Evolutionary conservation across 2,329 filamentous ascomycete genomes (phyloP), one percentile per base, ranked within the genome.

Genomic region (Pyricularia grisea): DNA sequence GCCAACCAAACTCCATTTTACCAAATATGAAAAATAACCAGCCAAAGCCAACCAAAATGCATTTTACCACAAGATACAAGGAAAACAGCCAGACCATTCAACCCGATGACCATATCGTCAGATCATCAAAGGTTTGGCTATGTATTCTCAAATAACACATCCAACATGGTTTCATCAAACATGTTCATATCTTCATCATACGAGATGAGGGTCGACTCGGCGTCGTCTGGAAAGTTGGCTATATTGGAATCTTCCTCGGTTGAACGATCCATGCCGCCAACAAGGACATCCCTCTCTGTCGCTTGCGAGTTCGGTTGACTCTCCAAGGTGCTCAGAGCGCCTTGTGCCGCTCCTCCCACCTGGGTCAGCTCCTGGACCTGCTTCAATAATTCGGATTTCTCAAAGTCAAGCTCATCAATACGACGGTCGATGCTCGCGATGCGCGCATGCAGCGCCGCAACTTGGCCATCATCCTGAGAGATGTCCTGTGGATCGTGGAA

Each of bases 251-350:
- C n/a, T 12, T 61, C 33, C 33, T 9, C 58, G 9, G 25, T 61
- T 17, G n/a, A 14, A 25, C 58, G 58, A 67, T 75, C 71, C 75
- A 77, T 77, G 67, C 75, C 72, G 10, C 72, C 71, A 23, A 76
- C 71, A 14, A 77, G 75, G 69, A 71, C 74, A 50, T 70, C 73
- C 60, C 58, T 70, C 20, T 74, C 67, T 68, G 36, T 61, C 23
- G 58, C 58, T 28, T 61, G 58, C 10, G 58, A 61, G 23, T 61
- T 61, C 11, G 58, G 23, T 28, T 61, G 58, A 28, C 58, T 61
- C 25, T 61, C 58, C 10, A 61, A 12, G n/a, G 10, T 28, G 23
- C 11, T 17, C n/a, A 61, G 10, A 61, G 58, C 10, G 11, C 10
- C n/a, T 27, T 61, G 58, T 10, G n/a, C 14, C 23, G 50, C 28